Evolutionary conservation across 495 filamentous ascomycete genomes (phyloP), one percentile per base, ranked within the genome.

Genomic region (Filosporella fistucella): DNA sequence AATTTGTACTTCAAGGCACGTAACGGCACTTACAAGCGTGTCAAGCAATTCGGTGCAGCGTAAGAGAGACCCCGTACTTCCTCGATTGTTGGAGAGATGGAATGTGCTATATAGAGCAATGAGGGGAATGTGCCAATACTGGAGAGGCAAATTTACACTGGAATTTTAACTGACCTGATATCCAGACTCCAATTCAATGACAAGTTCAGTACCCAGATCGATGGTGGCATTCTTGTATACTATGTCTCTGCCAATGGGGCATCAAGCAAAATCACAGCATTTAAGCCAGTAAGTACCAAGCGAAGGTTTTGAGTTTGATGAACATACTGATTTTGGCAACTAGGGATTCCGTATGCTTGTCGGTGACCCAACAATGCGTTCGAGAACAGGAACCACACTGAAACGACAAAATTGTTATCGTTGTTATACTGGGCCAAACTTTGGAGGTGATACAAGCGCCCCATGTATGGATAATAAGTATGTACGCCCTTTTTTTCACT

Each of bases 21-120:
- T 51, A 84, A 85, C 46, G 78, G 78, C 10, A 74, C 68, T 35
- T 87, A 90, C 60, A 76, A 80, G 53, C 70, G 68, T 38, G 88
- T 91, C 29, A 61, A 71, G 5, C 72, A 80, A 46, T 64, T 75
- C 42, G 77, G 73, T 51, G 75, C 79, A 43, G 70, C 72, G 69
- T 78, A 68, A n/a, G n/a, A n/a, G n/a, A n/a, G n/a, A n/a, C n/a
- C n/a, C n/a, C 60, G 70, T 59, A 13, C 66, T 69, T 49, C 61
- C 63, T 37, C 55, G 59, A 14, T 46, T 43, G 8, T 29, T 29
- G 25, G 12, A 36, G 44, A 22, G 38, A 30, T 22, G 18, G 30
- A 21, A 21, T 16, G 29, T 26, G 17, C 36, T 24, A 26, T 29
- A 17, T n/a, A n/a, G n/a, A n/a, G n/a, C n/a, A n/a, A n/a, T n/a